These are phyloP conservation scores for Auriscalpium microsporum DNA, from an alignment of 768 basidiomycete species.

Conservation along the genomic window DNA sequence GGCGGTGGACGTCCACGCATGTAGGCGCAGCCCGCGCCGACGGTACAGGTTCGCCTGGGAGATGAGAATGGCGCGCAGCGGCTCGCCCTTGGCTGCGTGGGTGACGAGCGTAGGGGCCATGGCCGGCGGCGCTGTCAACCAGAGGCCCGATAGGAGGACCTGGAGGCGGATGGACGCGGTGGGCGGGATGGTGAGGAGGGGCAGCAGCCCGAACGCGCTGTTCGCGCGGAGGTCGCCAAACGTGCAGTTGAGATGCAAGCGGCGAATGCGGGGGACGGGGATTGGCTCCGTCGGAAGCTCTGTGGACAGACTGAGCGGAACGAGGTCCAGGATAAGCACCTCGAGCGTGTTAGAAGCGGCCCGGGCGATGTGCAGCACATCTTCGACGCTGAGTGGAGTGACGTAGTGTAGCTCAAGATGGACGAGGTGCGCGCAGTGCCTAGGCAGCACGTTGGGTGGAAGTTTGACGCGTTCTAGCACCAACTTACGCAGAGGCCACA, in stretches of 20 bases:
- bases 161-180: not conserved
- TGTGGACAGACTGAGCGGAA: slow-evolving; percentile 7
- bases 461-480: slow-evolving; percentile 10
- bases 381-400: slow-evolving; percentile 4
- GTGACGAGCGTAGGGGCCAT: not conserved
- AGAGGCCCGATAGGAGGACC: not conserved
- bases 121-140: not conserved
- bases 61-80: not conserved
- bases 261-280: not conserved
- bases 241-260: not conserved
- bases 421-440: slow-evolving; percentile 8
- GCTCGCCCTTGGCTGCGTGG: not conserved
- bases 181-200: not conserved
- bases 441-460: slow-evolving; percentile 1
- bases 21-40: not conserved
- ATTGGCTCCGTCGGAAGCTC: not conserved
- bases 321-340: slow-evolving; percentile 6
- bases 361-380: slow-evolving; percentile 4
- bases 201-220: not conserved
- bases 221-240: not conserved
- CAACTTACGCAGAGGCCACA: slow-evolving; percentile 8
- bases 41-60: not conserved
- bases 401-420: slow-evolving; percentile 12
- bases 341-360: slow-evolving; percentile 7
- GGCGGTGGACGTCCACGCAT: not conserved